Evolutionary conservation across 139 green algal species (phyloP), one percentile per base, ranked within the genome.

Genomic region (Asterochloris erici): DNA sequence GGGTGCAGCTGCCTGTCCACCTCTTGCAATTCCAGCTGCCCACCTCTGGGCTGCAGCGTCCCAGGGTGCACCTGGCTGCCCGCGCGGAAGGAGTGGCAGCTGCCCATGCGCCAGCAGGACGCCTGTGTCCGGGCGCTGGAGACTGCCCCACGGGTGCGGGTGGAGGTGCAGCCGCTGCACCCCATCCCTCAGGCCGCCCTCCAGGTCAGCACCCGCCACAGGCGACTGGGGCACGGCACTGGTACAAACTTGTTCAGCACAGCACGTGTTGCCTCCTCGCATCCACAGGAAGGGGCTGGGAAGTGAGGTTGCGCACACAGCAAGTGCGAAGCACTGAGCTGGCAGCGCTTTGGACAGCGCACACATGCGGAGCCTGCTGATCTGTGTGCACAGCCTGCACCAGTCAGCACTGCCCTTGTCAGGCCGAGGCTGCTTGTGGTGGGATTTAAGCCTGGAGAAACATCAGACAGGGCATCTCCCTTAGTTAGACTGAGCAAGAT

Each of bases 81-180:
- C 38, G 6, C 38, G 38, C 38, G 38, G 38, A 54, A 54, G 38
- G 38, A 54, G 63, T 84, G 81, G 81, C 81, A 64, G 1, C 27
- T 84, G 61, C 81, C 81, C 14, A 70, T 76, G 74, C n/a, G 63
- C 11, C 28, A 74, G 14, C 77, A 63, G 12, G 17, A 28, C 11
- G 63, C 81, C 14, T 17, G 74, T 9, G 14, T 62, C 4, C 68
- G 63, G 24, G 63, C 63, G 0, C 73, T 84, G 13, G 60, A 61
- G 16, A 29, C 28, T 29, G 74, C 77, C 10, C 63, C 63, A 38
- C 73, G 81, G 14, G 73, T 84, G 73, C 73, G 28, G 14, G n/a
- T 78, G 27, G 66, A 61, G 10, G 63, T 84, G 13, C 61, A 84
- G 73, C 63, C 70, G 28, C 17, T 84, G 73, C 81, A 69, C 11